Base-by-base conservation (phyloP, 2,329 filamentous ascomycete species). In the Penicillium italicum region DNA sequence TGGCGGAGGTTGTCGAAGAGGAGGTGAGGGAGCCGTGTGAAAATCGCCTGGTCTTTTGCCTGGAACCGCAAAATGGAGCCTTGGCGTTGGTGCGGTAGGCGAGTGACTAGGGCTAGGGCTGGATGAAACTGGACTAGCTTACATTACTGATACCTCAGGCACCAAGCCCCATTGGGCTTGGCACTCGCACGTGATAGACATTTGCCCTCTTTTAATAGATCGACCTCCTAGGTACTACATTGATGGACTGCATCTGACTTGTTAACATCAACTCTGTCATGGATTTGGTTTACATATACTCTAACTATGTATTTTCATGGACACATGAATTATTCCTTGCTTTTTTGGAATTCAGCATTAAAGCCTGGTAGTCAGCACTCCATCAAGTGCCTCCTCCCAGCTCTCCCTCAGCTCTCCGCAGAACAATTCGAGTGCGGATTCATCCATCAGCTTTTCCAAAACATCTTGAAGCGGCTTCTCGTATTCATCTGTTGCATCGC, bases 361-460 rank as follows among this genome's bases (percentile, higher is more conserved):
- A 41, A 72, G 54, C 50, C 56, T 67, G 36, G 71, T 64, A 14
- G 52, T 51, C 55, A 77, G 53, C 36, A 78, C 62, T 4, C 76
- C 75, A 50, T 75, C 70, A 24, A 79, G 66, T 6, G 69, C 75
- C 51, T 77, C 76, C 45, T 77, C 75, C 77, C 76, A 79, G 60
- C 77, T 78, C 56, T 78, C 76, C 68, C 74, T 77, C 60, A 79
- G 62, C 31, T 69, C 66, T n/a, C 73, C 75, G 56, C 73, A 76
- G 62, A 76, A 74, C 20, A 76, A 53, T 61, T 78, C 76, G 55
- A 78, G 57, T 4, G 66, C 69, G 10, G 73, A 68, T 46, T 67
- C 66, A 50, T 75, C 74, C 36, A 76, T 59, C 30, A 71, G 64
- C 22, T 69, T 64, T 33, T 74, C 72, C 26, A 78, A 54, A 48